Percentiles rank a stretch among this genome's conserved stretches.
phyloP scores from a whole-genome alignment of 2,329 filamentous ascomycete species.

The Fusarium newnesense region DNA sequence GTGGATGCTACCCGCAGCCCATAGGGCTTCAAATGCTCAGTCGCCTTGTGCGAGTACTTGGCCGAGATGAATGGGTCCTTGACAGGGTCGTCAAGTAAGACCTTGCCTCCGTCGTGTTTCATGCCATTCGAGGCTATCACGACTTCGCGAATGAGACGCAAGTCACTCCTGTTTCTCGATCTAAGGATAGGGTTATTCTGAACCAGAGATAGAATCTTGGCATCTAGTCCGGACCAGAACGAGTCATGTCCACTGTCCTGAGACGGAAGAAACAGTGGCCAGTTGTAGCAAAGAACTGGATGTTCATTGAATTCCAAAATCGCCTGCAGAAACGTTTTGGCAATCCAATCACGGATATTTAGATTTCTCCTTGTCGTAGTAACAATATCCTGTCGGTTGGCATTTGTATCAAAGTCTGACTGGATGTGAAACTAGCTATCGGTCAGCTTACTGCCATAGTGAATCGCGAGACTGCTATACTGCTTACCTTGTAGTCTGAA shows the following conservation, averaged over 20 bases:
- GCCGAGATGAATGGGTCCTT: constrained; percentile 19
- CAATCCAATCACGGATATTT: background rate
- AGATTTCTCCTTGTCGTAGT: constrained; percentile 21
- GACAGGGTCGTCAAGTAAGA: constrained; percentile 12
- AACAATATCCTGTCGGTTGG: constrained; percentile 23
- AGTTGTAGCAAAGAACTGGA: constrained; percentile 16
- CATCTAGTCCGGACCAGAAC: constrained; percentile 20
- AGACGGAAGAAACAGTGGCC: constrained; percentile 28
- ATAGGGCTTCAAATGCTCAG: background rate
- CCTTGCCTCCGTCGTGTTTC: background rate
- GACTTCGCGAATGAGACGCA: background rate
- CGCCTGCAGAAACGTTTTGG: background rate
- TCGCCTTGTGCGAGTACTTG: background rate
- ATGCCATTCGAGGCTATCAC: background rate
- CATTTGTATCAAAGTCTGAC: constrained; percentile 28
- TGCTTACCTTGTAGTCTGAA: constrained; percentile 15
- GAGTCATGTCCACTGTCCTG: background rate
- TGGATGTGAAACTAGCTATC: constrained; percentile 30
- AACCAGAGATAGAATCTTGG: background rate
- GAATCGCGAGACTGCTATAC: rapidly evolving
- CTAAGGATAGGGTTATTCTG: background rate
- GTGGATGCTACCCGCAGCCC: background rate
- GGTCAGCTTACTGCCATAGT: background rate
- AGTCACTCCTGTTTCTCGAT: background rate
- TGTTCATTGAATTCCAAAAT: constrained; percentile 22